phyloP scores from a whole-genome alignment of 768 basidiomycete species.

The Tricholomella constricta region DNA sequence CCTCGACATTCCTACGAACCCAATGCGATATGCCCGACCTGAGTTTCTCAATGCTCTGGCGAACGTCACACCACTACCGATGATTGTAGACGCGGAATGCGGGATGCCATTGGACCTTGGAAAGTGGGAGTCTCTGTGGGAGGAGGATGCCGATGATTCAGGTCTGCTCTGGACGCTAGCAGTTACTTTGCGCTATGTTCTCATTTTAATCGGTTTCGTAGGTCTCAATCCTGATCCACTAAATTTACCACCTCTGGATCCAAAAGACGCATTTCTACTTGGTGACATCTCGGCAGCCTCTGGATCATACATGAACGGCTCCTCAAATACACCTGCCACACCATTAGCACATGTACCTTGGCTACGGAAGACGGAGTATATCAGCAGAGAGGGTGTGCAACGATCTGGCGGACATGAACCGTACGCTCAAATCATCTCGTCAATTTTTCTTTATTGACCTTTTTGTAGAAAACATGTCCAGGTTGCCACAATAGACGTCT shows the following conservation, averaged over 20 bases:
- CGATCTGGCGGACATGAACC: conserved; percentile 48
- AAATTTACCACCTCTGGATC: conserved; percentile 64
- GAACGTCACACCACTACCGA: conserved; percentile 81
- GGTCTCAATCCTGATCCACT: conserved; percentile 67
- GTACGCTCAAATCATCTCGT: conserved; percentile 39
- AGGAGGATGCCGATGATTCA: conserved; percentile 71
- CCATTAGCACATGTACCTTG: conserved; percentile 77
- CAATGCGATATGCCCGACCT: conserved; percentile 83
- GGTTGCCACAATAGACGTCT: conserved; percentile 64
- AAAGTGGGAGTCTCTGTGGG: conserved; percentile 81
- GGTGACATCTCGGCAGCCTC: conserved; percentile 58
- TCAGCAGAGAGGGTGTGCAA: conserved; percentile 61
- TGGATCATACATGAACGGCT: conserved; percentile 46
- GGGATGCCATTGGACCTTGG: conserved; percentile 95
- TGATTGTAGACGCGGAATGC: conserved; percentile 96
- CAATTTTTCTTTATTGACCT: not conserved
- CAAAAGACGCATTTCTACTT: conserved; percentile 75
- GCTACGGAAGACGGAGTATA: conserved; percentile 92
- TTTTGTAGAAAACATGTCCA: conserved; percentile 47
- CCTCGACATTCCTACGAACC: conserved; percentile 88
- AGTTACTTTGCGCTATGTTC: not conserved
- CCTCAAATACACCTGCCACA: conserved; percentile 42
- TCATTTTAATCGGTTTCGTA: not conserved
- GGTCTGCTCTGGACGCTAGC: conserved; percentile 38
- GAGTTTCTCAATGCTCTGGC: conserved; percentile 83